These are phyloP conservation scores for Penicillium occitanis DNA, from an alignment of 2,329 filamentous ascomycete genomes.

Conservation along the genomic window DNA sequence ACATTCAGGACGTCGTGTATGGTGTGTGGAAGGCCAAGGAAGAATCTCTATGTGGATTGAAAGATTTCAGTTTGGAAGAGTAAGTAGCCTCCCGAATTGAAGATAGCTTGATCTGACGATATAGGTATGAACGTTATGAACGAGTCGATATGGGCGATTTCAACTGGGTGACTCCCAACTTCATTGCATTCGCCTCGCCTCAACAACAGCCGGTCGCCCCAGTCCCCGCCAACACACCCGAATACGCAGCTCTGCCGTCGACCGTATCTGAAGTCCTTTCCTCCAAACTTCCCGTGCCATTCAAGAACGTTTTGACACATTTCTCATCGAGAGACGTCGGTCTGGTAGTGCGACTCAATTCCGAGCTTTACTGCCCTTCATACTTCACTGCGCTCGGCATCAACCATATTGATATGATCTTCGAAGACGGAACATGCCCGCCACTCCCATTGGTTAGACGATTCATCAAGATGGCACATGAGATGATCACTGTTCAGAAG, in stretches of 20 bases:
- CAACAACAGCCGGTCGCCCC: slow-evolving; percentile 75
- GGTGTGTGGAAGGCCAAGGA: slow-evolving; percentile 99
- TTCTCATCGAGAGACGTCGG: slow-evolving; percentile 87
- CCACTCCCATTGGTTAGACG: slow-evolving; percentile 83
- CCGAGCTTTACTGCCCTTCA: slow-evolving; percentile 91
- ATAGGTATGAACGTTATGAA: slow-evolving; percentile 87
- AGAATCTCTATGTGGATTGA: slow-evolving; percentile 83
- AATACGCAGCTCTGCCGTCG: slow-evolving; percentile 72
- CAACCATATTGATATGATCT: slow-evolving; percentile 98
- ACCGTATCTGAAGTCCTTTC: slow-evolving; percentile 70
- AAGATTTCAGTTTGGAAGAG: slow-evolving; percentile 94
- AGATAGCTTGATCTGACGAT: background rate
- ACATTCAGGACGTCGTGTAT: slow-evolving; percentile 95
- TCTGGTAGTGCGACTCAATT: slow-evolving; percentile 92
- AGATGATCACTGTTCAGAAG: slow-evolving; percentile 87
- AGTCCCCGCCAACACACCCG: slow-evolving; percentile 69
- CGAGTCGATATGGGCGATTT: slow-evolving; percentile 98
- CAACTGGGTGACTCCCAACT: slow-evolving; percentile 97
- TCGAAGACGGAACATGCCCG: slow-evolving; percentile 96
- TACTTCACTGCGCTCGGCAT: slow-evolving; percentile 96
- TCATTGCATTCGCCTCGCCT: slow-evolving; percentile 94
- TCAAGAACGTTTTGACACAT: slow-evolving; percentile 93
- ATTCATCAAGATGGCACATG: slow-evolving; percentile 92
- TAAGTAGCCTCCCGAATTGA: slow-evolving; percentile 38
- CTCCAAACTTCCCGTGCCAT: slow-evolving; percentile 73